Conservation (phyloP, 148 eudicot genomes). For the Amaranthus cruentus region DNA sequence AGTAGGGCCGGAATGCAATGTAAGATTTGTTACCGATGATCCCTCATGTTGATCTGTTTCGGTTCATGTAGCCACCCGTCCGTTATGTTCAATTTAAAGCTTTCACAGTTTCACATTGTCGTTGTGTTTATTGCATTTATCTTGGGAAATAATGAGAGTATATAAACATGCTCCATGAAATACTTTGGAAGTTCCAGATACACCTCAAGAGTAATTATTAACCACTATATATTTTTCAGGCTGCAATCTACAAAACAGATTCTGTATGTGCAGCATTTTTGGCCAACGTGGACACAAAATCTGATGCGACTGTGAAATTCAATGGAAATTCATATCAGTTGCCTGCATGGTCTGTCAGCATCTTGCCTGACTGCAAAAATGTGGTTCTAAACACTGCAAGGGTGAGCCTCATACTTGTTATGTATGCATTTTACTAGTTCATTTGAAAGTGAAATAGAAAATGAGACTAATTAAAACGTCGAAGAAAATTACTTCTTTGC, state of each 20-base stretch:
- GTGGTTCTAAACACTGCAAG: conserved; percentile 87
- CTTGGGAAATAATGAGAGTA: too few relatives aligned
- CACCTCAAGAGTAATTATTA: not conserved
- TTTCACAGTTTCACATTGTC: too few relatives aligned
- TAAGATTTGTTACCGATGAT: too few relatives aligned
- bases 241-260: conserved; percentile 60
- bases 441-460: not conserved
- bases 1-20: too few relatives aligned
- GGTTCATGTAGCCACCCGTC: too few relatives aligned
- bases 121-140: too few relatives aligned
- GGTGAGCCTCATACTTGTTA: conserved; percentile 40
- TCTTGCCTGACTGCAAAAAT: conserved; percentile 96
- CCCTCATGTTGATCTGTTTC: too few relatives aligned
- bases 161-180: not conserved
- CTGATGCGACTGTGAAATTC: conserved; percentile 66
- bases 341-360: conserved; percentile 99
- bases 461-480: not conserved
- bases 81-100: too few relatives aligned
- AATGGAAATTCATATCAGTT: conserved; percentile 72
- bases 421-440: not conserved
- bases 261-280: conserved; percentile 87
- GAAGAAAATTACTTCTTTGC: not conserved
- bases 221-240: conserved; percentile 39
- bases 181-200: not conserved
- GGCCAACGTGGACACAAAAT: conserved; percentile 61